Conservation (phyloP, 345 rosid genomes). For the Pistacia integerrima region DNA sequence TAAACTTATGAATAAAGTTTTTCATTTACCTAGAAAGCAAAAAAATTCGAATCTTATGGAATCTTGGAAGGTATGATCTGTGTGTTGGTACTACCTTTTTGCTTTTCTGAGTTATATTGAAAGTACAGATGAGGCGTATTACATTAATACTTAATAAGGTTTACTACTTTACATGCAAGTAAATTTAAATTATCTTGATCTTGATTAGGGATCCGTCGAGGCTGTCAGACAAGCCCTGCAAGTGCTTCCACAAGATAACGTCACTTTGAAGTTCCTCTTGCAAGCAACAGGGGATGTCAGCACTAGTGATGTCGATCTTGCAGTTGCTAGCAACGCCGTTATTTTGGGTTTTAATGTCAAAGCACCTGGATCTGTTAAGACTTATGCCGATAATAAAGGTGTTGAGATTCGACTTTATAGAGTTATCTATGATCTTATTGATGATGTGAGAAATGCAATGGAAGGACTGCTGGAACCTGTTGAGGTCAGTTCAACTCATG, state of each 20-base stretch:
- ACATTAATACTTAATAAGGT: neutral
- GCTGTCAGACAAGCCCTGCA: slow-evolving; percentile 93
- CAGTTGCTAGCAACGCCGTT: slow-evolving; percentile 83
- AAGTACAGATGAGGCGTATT: neutral
- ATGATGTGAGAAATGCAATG: slow-evolving; percentile 93
- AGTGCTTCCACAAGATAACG: slow-evolving; percentile 89
- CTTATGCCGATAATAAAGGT: slow-evolving; percentile 81
- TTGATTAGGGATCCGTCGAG: slow-evolving; percentile 88
- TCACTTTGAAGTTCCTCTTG: slow-evolving; percentile 85
- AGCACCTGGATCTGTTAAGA: slow-evolving; percentile 77
- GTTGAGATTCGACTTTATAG: slow-evolving; percentile 90
- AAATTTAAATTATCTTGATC: slow-evolving; percentile 25
- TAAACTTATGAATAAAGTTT: neutral
- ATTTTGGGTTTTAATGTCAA: slow-evolving; percentile 87
- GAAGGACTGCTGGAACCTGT: slow-evolving; percentile 93
- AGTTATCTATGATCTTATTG: slow-evolving; percentile 94
- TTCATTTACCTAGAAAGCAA: neutral
- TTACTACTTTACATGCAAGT: slow-evolving; percentile 11
- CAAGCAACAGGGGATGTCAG: slow-evolving; percentile 93
- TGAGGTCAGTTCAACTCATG: slow-evolving; percentile 58
- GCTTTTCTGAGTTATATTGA: neutral
- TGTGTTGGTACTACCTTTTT: neutral
- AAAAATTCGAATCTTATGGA: neutral
- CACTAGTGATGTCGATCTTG: slow-evolving; percentile 92
- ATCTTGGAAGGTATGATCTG: neutral